Evolutionary conservation across 192 early-diverging fungal species (phyloP), one percentile per base, ranked within the genome.

Genomic region (Backusella mclennaniae): DNA sequence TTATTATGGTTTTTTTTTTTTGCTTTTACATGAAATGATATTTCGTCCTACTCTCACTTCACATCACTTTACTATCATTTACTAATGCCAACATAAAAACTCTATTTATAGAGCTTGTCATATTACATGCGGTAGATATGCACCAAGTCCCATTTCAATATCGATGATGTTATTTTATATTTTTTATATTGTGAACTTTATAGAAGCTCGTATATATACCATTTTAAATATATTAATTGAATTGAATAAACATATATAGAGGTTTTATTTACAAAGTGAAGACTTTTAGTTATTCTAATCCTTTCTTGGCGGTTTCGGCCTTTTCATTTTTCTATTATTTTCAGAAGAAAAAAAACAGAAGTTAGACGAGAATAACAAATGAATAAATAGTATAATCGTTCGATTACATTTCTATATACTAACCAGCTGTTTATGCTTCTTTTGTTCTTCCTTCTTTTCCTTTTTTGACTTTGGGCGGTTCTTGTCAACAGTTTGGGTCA

Each of bases 391-490:
- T 29, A 68, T 8, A 17, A 35, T 35, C n/a, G n/a, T 35, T 68
- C 19, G 35, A 68, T n/a, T 68, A 6, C 3, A 38, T 36, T 21
- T 38, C 11, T 21, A 9, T n/a, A 21, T 35, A 26, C 38, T 66
- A 41, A 76, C 75, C 44, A 56, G 19, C 12, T 33, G 42, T 35
- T 76, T 76, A 35, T 76, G 35, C 23, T 67, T 68, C 35, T 76
- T 76, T 26, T 76, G 66, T 49, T 76, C 75, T 46, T 76, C 75
- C 23, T 52, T 68, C 35, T 76, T 76, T 11, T 76, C 75, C n/a
- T 31, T 11, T 69, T 76, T 76, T 53, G 75, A 69, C n/a, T 76
- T 76, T 8, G 75, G 75, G 3, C 75, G 75, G 41, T 76, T 76
- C 44, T 76, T 76, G 33, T 76, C 75, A 12, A 66, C 75, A 19